Conservation (phyloP, 2,329 filamentous ascomycete genomes). For the Corinectria fuckeliana region DNA sequence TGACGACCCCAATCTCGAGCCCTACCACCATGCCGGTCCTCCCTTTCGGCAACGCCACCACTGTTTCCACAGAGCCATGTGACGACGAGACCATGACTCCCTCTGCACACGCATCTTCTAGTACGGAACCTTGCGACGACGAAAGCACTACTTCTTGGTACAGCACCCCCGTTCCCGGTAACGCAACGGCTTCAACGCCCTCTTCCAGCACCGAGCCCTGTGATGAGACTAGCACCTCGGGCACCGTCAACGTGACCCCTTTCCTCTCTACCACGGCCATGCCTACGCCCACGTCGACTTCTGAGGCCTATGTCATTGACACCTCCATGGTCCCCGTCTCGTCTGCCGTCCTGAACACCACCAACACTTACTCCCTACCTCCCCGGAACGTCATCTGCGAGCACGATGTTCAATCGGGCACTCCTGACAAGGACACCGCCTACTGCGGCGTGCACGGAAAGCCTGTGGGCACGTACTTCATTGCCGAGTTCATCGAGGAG, state of each 20-base stretch:
- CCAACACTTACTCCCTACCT: conserved; percentile 33
- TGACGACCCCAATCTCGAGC: conserved; percentile 18
- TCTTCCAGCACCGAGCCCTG: neutral
- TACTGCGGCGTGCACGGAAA: conserved; percentile 50
- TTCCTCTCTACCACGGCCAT: conserved; percentile 7
- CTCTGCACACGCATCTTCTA: neutral
- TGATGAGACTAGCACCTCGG: conserved; percentile 14
- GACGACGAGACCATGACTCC: neutral
- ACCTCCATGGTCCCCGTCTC: conserved; percentile 42
- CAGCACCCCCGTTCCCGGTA: neutral
- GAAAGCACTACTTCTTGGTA: neutral
- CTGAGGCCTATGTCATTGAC: conserved; percentile 41
- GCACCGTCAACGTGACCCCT: conserved; percentile 15
- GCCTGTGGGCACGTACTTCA: conserved; percentile 45
- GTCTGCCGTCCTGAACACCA: conserved; percentile 34
- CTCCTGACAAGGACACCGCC: conserved; percentile 35
- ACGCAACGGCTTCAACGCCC: conserved; percentile 1
- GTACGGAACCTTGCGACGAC: neutral
- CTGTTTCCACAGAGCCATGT: conserved; percentile 23
- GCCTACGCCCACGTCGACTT: conserved; percentile 5
- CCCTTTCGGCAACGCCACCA: conserved; percentile 15
- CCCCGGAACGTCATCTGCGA: conserved; percentile 40
- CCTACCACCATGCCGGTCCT: neutral
- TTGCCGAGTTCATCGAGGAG: conserved; percentile 49
- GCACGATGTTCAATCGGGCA: conserved; percentile 39